Percentiles rank a stretch among this genome's conserved stretches.
Conservation (phyloP, 352 stramenopile species). For the Pythium myriotylum region DNA sequence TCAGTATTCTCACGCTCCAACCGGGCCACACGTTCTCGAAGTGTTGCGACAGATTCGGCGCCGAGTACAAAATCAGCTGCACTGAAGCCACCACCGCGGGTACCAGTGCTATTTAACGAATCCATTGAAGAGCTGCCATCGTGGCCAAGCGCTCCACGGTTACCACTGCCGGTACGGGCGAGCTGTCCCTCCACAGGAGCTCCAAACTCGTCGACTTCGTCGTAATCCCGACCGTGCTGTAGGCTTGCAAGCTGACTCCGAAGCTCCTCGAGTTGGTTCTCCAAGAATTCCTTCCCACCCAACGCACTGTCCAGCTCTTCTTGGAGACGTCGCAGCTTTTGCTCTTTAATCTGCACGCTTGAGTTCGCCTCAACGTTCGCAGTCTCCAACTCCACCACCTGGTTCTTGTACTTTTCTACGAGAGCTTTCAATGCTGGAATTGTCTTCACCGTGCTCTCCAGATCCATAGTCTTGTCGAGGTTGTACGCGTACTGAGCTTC, state of each 20-base stretch:
- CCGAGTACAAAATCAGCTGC: slow-evolving; percentile 59
- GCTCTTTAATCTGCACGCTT: slow-evolving; percentile 78
- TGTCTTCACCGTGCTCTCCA: slow-evolving; percentile 87
- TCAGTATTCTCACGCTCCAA: slow-evolving; percentile 78
- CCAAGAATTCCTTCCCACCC: slow-evolving; percentile 84
- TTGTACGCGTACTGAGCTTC: slow-evolving; percentile 82
- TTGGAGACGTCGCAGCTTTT: slow-evolving; percentile 80
- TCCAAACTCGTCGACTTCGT: slow-evolving; percentile 23
- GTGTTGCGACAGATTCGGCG: slow-evolving; percentile 56
- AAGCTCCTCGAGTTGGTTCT: slow-evolving; percentile 82
- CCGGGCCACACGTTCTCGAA: slow-evolving; percentile 66
- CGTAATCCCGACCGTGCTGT: slow-evolving; percentile 47
- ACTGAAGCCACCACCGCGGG: slow-evolving; percentile 42
- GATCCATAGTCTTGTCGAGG: slow-evolving; percentile 81
- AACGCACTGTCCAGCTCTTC: slow-evolving; percentile 84
- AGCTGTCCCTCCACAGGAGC: slow-evolving; percentile 2
- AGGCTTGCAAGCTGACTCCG: slow-evolving; percentile 63
- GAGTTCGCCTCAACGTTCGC: slow-evolving; percentile 78
- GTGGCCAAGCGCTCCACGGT: neutral
- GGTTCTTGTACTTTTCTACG: slow-evolving; percentile 89
- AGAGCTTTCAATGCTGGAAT: slow-evolving; percentile 78
- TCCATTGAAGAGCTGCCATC: slow-evolving; percentile 15
- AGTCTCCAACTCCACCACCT: slow-evolving; percentile 86
- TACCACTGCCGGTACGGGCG: slow-evolving; percentile 11
- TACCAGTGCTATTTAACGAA: slow-evolving; percentile 27